A percentile compares a stretch with the other conserved stretches of the same genome.
These are phyloP conservation scores for Lactuca saligna DNA, from an alignment of 129 eudicot species.

Conservation along the genomic window DNA sequence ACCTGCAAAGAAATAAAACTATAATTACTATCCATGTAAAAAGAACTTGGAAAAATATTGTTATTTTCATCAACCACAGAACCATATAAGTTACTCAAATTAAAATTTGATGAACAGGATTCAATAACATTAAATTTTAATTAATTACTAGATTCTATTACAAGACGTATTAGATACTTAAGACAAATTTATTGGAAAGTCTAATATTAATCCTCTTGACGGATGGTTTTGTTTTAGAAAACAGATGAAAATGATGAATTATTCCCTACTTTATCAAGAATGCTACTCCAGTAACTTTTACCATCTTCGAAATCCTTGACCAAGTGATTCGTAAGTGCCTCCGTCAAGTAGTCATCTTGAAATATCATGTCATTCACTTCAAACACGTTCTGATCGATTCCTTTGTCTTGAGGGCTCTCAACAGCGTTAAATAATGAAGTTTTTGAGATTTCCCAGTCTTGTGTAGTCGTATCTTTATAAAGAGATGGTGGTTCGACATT, in stretches of 20 bases:
- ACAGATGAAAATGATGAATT: slow-evolving; percentile 26
- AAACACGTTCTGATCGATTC: slow-evolving; percentile 2
- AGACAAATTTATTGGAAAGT: too few relatives aligned
- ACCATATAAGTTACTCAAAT: too few relatives aligned
- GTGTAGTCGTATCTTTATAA: neutral
- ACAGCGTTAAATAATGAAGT: neutral
- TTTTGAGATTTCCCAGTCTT: neutral
- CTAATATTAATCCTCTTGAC: neutral
- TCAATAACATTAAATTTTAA: too few relatives aligned
- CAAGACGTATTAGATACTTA: neutral
- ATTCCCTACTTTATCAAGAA: slow-evolving; percentile 36
- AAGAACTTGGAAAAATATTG: too few relatives aligned
- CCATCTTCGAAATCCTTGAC: slow-evolving; percentile 29
- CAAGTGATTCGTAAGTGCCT: slow-evolving; percentile 16
- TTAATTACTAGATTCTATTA: neutral
- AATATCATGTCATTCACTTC: slow-evolving; percentile 11
- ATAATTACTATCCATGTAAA: too few relatives aligned
- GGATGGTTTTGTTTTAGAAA: neutral
- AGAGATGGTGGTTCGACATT: slow-evolving; percentile 3
- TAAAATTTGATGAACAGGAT: too few relatives aligned
- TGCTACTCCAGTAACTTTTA: slow-evolving; percentile 47
- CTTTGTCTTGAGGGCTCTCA: neutral
- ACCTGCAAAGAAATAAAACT: too few relatives aligned
- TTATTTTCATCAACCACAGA: too few relatives aligned
- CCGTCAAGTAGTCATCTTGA: slow-evolving; percentile 32